A percentile compares a stretch with the other conserved stretches of the same genome.
Evolutionary conservation across 2,329 filamentous ascomycete species (phyloP).

Genomic region (Fusarium neocosmosporiellum): DNA sequence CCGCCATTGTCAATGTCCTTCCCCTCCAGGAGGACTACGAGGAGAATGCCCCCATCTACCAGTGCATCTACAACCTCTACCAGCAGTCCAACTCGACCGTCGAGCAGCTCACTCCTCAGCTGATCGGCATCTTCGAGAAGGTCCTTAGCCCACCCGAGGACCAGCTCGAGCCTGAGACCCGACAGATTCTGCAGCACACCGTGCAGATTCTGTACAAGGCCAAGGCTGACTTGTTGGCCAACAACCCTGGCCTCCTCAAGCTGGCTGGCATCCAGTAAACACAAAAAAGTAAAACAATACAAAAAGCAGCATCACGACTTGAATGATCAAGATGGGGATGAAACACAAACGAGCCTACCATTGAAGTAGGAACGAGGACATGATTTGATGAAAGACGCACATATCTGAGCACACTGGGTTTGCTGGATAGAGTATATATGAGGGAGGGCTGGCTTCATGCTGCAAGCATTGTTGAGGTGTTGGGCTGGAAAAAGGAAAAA

Average conservation of each 20-base stretch:
- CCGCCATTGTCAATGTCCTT: constrained; percentile 80
- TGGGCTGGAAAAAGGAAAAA: constrained; percentile 21
- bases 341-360: constrained; percentile 29
- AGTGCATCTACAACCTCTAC: constrained; percentile 90
- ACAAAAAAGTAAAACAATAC: constrained; percentile 13
- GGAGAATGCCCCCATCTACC: constrained; percentile 94
- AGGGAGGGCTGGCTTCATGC: constrained; percentile 16
- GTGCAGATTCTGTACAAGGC: constrained; percentile 61
- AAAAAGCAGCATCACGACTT: constrained; percentile 24
- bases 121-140: constrained; percentile 78
- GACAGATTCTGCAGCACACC: constrained; percentile 72
- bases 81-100: constrained; percentile 76
- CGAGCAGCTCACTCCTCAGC: constrained; percentile 74
- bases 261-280: constrained; percentile 45
- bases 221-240: constrained; percentile 48
- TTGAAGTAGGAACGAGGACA: constrained; percentile 26
- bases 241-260: constrained; percentile 47
- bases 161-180: constrained; percentile 79
- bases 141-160: constrained; percentile 78
- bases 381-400: constrained; percentile 42
- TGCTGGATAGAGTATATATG: constrained; percentile 40
- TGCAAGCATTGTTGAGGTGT: constrained; percentile 5
- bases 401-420: constrained; percentile 15
- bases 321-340: constrained; percentile 27
- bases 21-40: constrained; percentile 94